Evolutionary conservation across 306 rosid species (phyloP).

Genomic region (Crataegus laevigata): DNA sequence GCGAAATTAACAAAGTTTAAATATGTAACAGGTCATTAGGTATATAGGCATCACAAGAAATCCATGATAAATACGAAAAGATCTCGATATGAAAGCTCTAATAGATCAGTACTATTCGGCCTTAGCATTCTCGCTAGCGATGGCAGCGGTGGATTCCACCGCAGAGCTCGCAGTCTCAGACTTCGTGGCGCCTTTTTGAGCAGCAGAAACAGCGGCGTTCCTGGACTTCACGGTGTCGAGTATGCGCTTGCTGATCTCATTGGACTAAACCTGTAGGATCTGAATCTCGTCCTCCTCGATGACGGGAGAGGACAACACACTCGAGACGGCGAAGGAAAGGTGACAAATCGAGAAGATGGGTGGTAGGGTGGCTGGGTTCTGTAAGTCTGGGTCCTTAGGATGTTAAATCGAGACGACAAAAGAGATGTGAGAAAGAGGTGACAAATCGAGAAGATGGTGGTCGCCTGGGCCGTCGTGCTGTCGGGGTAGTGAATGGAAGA

Average conservation of each 20-base stretch:
- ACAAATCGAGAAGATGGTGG: no score
- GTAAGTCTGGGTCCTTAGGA: no score
- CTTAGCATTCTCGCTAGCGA: constrained; percentile 22
- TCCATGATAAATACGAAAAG: constrained; percentile 16
- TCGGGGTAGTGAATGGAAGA: no score
- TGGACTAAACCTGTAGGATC: constrained; percentile 85
- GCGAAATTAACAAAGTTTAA: background rate
- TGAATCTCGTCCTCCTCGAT: constrained; percentile 66
- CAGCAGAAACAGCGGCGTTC: constrained; percentile 17
- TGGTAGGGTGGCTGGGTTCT: no score
- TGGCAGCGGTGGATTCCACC: constrained; percentile 1
- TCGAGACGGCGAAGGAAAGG: no score
- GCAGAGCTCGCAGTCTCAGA: background rate
- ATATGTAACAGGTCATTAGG: background rate
- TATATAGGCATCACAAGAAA: constrained; percentile 21
- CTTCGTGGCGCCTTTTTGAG: constrained; percentile 25
- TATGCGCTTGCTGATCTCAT: constrained; percentile 93
- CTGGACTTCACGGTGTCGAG: constrained; percentile 64
- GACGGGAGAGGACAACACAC: background rate
- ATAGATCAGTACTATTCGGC: constrained; percentile 29
- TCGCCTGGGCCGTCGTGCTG: no score
- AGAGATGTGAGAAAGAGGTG: no score
- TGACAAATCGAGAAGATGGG: no score
- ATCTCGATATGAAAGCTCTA: constrained; percentile 24
- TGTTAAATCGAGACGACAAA: no score